Evolutionary conservation across 202 grass and related monocot species (phyloP).

Genomic region (Panicum hallii): DNA sequence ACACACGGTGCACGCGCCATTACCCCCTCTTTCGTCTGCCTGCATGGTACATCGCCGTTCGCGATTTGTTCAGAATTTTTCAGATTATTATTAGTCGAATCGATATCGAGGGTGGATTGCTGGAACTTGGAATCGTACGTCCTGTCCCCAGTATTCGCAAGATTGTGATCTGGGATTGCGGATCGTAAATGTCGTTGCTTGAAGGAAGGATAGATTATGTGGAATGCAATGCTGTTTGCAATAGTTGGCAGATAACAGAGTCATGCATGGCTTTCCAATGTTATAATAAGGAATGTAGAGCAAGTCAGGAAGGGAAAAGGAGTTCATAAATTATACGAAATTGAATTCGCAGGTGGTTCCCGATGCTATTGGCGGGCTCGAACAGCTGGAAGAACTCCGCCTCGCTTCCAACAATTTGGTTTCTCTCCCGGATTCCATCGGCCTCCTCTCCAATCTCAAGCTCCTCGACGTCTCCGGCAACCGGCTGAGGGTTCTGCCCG

Average conservation of each 20-base stretch:
- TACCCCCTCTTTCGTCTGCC: background rate
- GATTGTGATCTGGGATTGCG: too few relatives aligned
- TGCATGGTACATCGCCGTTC: background rate
- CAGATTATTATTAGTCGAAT: background rate
- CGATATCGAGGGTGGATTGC: too few relatives aligned
- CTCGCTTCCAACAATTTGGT: constrained; percentile 67
- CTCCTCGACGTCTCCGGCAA: constrained; percentile 91
- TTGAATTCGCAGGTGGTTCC: constrained; percentile 56
- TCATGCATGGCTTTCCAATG: background rate
- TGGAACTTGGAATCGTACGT: too few relatives aligned
- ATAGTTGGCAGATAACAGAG: background rate
- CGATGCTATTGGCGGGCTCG: constrained; percentile 75
- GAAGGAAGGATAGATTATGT: background rate
- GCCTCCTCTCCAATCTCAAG: constrained; percentile 75
- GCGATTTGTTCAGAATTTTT: background rate
- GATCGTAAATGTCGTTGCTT: too few relatives aligned
- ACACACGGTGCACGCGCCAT: background rate
- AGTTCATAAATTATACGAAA: background rate
- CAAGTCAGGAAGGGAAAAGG: too few relatives aligned
- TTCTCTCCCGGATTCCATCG: constrained; percentile 73
- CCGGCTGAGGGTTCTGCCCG: constrained; percentile 76
- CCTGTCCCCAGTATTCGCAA: too few relatives aligned
- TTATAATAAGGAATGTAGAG: too few relatives aligned
- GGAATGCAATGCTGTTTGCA: background rate
- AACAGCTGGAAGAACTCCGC: constrained; percentile 77